Percentiles rank a stretch among this genome's conserved stretches.
Conservation (phyloP, 805 yeast species). For the Candida maltosa region DNA sequence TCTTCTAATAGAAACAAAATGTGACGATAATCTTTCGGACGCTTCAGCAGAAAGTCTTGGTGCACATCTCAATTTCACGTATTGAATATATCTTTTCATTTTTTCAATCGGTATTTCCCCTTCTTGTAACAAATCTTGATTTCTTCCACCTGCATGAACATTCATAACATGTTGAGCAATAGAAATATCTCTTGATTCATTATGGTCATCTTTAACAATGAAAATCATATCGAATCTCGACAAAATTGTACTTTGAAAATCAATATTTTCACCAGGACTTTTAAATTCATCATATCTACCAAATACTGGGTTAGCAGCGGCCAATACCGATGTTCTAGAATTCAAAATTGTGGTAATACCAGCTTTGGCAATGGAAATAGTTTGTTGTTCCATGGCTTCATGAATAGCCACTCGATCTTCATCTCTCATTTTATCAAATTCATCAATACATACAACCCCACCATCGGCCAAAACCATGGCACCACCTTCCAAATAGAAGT, state of each 20-base stretch:
- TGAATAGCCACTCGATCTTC: conserved; percentile 98
- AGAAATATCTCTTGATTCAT: conserved; percentile 76
- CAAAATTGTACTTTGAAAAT: conserved; percentile 93
- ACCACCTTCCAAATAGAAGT: conserved; percentile 96
- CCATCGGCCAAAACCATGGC: conserved; percentile 99
- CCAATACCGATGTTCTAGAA: conserved; percentile 93
- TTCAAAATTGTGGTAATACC: conserved; percentile 96
- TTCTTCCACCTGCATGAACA: conserved; percentile 75
- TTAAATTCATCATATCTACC: conserved; percentile 96
- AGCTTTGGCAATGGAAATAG: conserved; percentile 97
- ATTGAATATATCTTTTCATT: conserved; percentile 90
- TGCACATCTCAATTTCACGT: conserved; percentile 87
- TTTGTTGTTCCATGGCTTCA: conserved; percentile 99
- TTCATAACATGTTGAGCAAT: conserved; percentile 95
- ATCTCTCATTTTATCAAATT: conserved; percentile 98
- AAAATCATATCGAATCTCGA: conserved; percentile 99
- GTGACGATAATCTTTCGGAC: conserved; percentile 83
- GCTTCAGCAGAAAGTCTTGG: conserved; percentile 90
- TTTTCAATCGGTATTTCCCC: conserved; percentile 87
- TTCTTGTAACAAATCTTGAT: conserved; percentile 46
- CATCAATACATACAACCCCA: conserved; percentile 98
- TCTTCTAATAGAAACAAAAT: conserved; percentile 86
- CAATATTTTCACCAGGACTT: conserved; percentile 96
- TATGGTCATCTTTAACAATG: conserved; percentile 93
- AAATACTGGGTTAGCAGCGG: conserved; percentile 96